Conservation (phyloP, 2,329 filamentous ascomycete genomes). For the Trichophyton mentagrophytes region DNA sequence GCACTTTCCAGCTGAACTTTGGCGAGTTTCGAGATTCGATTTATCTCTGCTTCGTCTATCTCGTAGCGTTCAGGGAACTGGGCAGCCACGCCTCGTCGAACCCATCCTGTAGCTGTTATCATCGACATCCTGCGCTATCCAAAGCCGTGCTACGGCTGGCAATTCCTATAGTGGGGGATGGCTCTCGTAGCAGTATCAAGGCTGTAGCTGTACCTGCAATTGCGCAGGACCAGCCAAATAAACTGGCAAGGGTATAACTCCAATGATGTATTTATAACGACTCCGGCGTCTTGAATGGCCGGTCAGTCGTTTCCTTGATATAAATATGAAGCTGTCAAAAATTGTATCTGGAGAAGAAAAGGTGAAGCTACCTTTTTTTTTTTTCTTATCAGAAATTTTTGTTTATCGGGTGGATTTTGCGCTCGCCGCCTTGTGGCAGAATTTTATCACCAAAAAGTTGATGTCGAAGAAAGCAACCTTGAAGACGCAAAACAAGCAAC, state of each 20-base stretch:
- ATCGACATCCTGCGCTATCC: conserved; percentile 36
- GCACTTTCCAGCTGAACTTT: conserved; percentile 82
- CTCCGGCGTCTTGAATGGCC: neutral
- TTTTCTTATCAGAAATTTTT: neutral
- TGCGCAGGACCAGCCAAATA: neutral
- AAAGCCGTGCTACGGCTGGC: neutral
- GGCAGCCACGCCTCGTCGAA: conserved; percentile 62
- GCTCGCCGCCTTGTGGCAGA: conserved; percentile 5
- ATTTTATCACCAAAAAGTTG: neutral
- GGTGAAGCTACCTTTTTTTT: neutral
- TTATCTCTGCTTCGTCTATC: conserved; percentile 62
- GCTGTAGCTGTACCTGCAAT: neutral
- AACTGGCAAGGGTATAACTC: neutral
- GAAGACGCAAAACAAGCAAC: neutral
- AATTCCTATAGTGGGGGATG: neutral
- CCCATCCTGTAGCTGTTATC: conserved; percentile 66
- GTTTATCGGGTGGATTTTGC: conserved; percentile 16
- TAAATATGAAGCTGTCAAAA: neutral
- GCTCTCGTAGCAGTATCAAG: neutral
- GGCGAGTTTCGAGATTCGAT: conserved; percentile 60
- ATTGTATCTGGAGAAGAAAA: neutral
- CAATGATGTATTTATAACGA: neutral
- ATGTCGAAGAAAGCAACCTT: neutral
- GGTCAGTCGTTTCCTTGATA: neutral
- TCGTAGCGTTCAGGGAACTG: conserved; percentile 64